phyloP scores from a whole-genome alignment of 129 eudicot species.

The Oenanthe sinensis region DNA sequence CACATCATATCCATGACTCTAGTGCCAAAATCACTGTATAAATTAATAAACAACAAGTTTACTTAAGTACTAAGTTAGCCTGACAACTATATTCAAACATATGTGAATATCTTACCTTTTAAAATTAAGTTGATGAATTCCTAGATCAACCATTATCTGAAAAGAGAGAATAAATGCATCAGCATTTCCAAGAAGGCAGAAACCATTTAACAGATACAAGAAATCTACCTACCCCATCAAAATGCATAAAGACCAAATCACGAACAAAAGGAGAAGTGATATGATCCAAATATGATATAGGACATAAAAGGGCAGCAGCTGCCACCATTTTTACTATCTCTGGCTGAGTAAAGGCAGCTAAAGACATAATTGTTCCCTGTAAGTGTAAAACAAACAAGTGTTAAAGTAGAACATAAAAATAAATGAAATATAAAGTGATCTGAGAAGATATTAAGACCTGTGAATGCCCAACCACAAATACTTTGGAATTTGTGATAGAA shows the following conservation, averaged over 20 bases:
- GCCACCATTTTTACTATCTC: conserved; percentile 62
- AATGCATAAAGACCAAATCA: conserved; percentile 52
- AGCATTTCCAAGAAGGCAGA: conserved; percentile 10
- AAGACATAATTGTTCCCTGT: conserved; percentile 93
- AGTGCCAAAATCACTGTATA: conserved; percentile 55
- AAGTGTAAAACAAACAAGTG: neutral
- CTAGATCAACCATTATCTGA: conserved; percentile 64
- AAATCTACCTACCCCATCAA: conserved; percentile 53
- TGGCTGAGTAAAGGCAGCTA: conserved; percentile 92
- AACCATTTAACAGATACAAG: conserved; percentile 14
- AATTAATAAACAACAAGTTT: conserved; percentile 11
- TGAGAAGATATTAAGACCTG: conserved; percentile 44
- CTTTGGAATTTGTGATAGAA: conserved; percentile 47
- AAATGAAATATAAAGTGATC: neutral
- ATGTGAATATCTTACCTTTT: conserved; percentile 40
- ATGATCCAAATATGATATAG: conserved; percentile 90
- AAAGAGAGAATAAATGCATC: conserved; percentile 5
- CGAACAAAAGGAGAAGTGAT: conserved; percentile 71
- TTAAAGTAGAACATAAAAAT: conserved; percentile 1
- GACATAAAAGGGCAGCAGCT: conserved; percentile 95
- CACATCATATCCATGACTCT: conserved; percentile 58
- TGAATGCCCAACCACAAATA: conserved; percentile 87
- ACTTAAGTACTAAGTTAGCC: conserved; percentile 12
- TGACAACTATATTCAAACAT: neutral
- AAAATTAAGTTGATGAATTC: conserved; percentile 86